Evolutionary conservation across 345 rosid species (phyloP).

Genomic region (Salix viminalis): DNA sequence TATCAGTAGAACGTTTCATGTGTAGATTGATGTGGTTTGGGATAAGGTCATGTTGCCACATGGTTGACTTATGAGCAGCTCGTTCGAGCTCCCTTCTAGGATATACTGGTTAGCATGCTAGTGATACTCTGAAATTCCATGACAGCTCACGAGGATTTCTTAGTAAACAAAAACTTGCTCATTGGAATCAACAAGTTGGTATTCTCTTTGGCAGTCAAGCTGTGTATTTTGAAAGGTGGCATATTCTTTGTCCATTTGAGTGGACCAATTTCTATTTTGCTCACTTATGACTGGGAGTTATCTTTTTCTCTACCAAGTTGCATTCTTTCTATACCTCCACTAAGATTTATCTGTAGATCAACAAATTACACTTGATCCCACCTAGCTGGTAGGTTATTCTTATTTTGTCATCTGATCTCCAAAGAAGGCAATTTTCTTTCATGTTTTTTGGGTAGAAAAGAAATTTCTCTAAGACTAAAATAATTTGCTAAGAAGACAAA

Average conservation of each 20-base stretch:
- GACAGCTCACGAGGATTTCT: background rate
- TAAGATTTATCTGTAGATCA: background rate
- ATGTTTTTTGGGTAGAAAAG: too few species aligned
- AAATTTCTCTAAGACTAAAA: too few species aligned
- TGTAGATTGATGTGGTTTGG: background rate
- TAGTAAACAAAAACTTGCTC: background rate
- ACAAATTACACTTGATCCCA: background rate
- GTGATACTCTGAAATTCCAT: background rate
- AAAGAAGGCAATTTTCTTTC: background rate
- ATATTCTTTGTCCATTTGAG: background rate
- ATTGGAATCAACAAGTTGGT: too few species aligned
- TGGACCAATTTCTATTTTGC: background rate
- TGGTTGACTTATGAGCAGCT: background rate
- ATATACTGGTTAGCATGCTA: background rate
- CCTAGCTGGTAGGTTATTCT: background rate
- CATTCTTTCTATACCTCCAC: background rate
- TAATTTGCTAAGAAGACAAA: too few species aligned
- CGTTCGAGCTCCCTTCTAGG: background rate
- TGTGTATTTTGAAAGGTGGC: background rate
- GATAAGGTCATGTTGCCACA: background rate
- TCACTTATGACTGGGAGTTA: background rate
- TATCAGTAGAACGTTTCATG: background rate
- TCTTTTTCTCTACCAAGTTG: background rate
- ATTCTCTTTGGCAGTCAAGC: background rate
- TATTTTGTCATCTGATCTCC: background rate